Percentiles rank a stretch among this genome's conserved stretches.
Evolutionary conservation across 1,284 basidiomycete species (phyloP).

Genomic region (Tilletiopsis washingtonensis): DNA sequence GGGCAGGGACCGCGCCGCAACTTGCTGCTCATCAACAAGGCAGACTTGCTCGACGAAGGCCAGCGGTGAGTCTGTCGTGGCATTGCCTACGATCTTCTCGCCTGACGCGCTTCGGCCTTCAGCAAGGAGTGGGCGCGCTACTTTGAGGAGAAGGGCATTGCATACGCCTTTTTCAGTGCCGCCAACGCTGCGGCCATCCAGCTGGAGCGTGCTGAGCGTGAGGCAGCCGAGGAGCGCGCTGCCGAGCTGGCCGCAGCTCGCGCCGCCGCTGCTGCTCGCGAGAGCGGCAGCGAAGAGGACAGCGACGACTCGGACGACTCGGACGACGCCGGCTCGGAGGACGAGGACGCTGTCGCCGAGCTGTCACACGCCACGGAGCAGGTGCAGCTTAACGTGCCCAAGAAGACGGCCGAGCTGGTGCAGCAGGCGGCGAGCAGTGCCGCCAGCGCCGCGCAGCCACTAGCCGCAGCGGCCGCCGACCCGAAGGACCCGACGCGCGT

Average conservation of each 20-base stretch:
- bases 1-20: conserved; percentile 57
- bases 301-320: conserved; percentile 17
- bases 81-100: too few relatives aligned
- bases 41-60: conserved; percentile 77
- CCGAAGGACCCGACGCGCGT: conserved; percentile 66
- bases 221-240: conserved; percentile 52
- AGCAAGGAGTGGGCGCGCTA: conserved; percentile 93
- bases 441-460: conserved; percentile 34
- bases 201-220: conserved; percentile 30
- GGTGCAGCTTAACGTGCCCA: too few relatives aligned
- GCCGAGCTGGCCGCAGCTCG: conserved; percentile 41
- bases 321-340: conserved; percentile 38
- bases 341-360: conserved; percentile 39
- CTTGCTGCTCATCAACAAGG: conserved; percentile 88
- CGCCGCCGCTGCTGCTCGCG: conserved; percentile 9
- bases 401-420: conserved; percentile 9
- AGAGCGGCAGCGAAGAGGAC: conserved; percentile 18
- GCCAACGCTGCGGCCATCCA: conserved; percentile 78
- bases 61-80: conserved; percentile 75
- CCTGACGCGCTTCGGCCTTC: too few relatives aligned
- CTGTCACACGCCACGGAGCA: conserved; percentile 16
- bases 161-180: conserved; percentile 94
- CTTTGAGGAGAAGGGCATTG: conserved; percentile 72
- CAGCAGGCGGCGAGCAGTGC: conserved; percentile 12
- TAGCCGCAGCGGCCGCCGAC: conserved; percentile 34